Conservation (phyloP, 2,329 filamentous ascomycete genomes). For the Seiridium cupressi region DNA sequence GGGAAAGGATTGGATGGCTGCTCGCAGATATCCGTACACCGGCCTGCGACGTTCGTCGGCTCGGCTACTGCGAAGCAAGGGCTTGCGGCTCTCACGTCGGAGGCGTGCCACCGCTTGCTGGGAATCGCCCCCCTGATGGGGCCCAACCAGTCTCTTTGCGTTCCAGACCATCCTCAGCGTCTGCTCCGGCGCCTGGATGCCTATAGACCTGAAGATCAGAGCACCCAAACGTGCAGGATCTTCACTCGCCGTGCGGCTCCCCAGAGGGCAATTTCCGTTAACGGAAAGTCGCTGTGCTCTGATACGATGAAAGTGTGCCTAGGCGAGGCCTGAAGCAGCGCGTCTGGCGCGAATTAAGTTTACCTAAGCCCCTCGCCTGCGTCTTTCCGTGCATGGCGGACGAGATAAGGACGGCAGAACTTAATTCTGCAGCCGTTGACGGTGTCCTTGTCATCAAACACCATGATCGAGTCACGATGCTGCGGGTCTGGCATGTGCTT, state of each 20-base stretch:
- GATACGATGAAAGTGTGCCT: neutral
- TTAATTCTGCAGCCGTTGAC: neutral
- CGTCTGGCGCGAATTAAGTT: conserved; percentile 3
- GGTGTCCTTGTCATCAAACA: neutral
- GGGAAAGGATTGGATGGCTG: neutral
- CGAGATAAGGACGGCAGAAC: neutral
- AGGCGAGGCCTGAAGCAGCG: neutral
- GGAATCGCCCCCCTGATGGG: conserved; percentile 6
- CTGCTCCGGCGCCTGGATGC: conserved; percentile 8
- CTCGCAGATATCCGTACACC: no score
- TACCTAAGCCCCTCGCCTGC: neutral
- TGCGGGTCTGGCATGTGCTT: conserved; percentile 1
- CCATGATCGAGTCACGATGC: conserved; percentile 1
- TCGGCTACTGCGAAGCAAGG: neutral
- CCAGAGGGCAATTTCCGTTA: neutral
- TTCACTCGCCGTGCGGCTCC: conserved; percentile 2
- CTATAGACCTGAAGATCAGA: conserved; percentile 6
- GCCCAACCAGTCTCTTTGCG: conserved; percentile 3
- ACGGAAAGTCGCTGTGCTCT: neutral
- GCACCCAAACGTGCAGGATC: conserved; percentile 1
- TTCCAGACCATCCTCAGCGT: conserved; percentile 7
- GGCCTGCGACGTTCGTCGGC: neutral
- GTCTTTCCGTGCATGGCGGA: neutral
- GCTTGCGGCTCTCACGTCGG: conserved; percentile 1
- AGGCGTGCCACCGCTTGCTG: neutral